These are phyloP conservation scores for Penicillium cinerascens DNA, from an alignment of 495 filamentous ascomycete genomes.

Conservation along the genomic window DNA sequence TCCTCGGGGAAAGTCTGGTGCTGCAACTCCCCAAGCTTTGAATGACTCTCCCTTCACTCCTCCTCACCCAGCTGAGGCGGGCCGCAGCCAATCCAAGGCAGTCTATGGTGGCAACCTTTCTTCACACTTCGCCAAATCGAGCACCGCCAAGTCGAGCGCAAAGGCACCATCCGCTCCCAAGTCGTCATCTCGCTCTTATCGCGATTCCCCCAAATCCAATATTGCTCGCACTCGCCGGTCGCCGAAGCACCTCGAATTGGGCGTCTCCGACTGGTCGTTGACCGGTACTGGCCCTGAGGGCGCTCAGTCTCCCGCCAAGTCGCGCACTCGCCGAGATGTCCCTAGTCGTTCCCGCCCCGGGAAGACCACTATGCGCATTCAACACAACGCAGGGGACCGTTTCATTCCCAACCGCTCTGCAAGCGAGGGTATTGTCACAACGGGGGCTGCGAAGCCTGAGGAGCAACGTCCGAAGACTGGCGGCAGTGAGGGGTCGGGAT, in stretches of 20 bases:
- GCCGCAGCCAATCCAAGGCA: slow-evolving; percentile 56
- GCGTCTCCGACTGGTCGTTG: slow-evolving; percentile 87
- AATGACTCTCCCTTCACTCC: slow-evolving; percentile 65
- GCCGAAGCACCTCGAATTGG: slow-evolving; percentile 80
- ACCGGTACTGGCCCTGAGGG: slow-evolving; percentile 70
- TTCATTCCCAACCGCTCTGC: slow-evolving; percentile 93
- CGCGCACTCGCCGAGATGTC: slow-evolving; percentile 57
- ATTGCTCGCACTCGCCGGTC: slow-evolving; percentile 71
- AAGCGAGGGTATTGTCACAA: slow-evolving; percentile 81
- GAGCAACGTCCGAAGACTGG: slow-evolving; percentile 69
- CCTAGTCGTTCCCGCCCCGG: slow-evolving; percentile 58
- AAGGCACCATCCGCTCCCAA: slow-evolving; percentile 8
- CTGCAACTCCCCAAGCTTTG: slow-evolving; percentile 50
- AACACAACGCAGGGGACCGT: slow-evolving; percentile 76
- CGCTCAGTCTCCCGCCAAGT: slow-evolving; percentile 67
- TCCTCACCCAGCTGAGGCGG: slow-evolving; percentile 56
- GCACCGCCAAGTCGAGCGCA: too few species aligned
- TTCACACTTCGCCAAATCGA: slow-evolving; percentile 64
- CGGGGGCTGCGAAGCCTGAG: slow-evolving; percentile 75
- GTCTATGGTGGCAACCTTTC: slow-evolving; percentile 71
- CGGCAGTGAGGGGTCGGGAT: slow-evolving; percentile 66
- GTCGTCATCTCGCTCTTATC: slow-evolving; percentile 36
- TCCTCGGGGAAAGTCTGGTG: slow-evolving; percentile 56
- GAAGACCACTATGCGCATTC: slow-evolving; percentile 70
- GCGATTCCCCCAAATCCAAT: slow-evolving; percentile 89